Evolutionary conservation across 257 asterid genomes (phyloP), one percentile per base, ranked within the genome.

Genomic region (Paraleonurus japonicus): DNA sequence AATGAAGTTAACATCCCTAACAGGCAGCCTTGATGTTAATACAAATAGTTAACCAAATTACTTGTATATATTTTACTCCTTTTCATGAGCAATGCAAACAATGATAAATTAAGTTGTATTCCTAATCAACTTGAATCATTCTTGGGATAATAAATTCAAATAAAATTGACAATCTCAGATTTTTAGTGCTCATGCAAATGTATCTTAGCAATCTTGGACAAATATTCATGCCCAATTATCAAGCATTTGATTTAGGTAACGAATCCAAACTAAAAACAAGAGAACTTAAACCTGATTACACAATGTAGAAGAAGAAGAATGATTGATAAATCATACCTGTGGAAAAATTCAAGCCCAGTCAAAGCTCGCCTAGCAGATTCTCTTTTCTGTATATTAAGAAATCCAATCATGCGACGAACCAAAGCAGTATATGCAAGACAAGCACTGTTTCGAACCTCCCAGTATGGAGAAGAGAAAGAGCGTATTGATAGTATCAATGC

Each of bases 391-490:
- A 94, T 85, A 75, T 94, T 94, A 22, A 94, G 93, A 83, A 94
- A 94, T 55, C 99, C 99, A 89, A 94, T 51, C 95, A 88, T 91
- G 77, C 99, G 97, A 28, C 97, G 96, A 55, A 91, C 87, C 88
- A 94, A 82, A 70, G 99, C 92, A 79, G 97, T 94, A 75, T 89
- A 94, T 26, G 99, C 95, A 39, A 89, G 97, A 79, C 96, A 91
- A 61, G 99, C 99, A 85, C 99, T 89, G 80, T 94, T 94, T 32
- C 99, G 91, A 65, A 94, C 83, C 84, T 94, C 99, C 99, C 99
- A 94, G 69, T 94, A 85, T 12, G 97, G 51, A 70, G 99, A 94
- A 70, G 99, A 94, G 86, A 94, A 94, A 68, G 96, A 86, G 5
- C 83, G 91, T 75, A 94, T 85, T 28, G 97, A 77, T 54, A 85